Evolutionary conservation across 2,329 filamentous ascomycete species (phyloP).

Genomic region (Penicillium corylophilum): DNA sequence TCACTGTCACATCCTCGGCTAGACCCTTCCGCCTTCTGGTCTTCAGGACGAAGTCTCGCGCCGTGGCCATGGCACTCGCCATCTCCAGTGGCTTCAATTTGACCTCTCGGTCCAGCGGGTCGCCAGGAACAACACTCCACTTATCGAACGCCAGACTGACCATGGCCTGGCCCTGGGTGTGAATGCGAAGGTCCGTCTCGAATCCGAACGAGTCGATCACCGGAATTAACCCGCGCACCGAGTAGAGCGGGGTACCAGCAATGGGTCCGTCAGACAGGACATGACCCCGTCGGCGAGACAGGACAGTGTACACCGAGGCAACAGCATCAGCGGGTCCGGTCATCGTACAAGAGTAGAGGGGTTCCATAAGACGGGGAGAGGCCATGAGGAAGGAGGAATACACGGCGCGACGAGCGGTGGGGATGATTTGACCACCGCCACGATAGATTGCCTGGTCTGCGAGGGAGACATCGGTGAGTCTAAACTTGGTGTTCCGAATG

Average conservation of each 20-base stretch:
- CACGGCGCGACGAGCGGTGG: constrained; percentile 85
- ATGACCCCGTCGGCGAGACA: constrained; percentile 84
- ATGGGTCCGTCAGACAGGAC: constrained; percentile 93
- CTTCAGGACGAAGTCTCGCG: constrained; percentile 94
- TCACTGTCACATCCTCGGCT: constrained; percentile 91
- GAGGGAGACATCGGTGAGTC: constrained; percentile 84
- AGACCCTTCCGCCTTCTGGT: constrained; percentile 89
- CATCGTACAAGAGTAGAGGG: constrained; percentile 88
- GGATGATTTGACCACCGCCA: constrained; percentile 95
- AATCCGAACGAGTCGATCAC: constrained; percentile 98
- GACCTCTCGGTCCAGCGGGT: constrained; percentile 86
- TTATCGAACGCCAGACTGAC: constrained; percentile 91
- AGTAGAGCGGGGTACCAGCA: constrained; percentile 89
- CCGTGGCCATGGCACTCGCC: constrained; percentile 82
- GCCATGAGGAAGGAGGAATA: constrained; percentile 98
- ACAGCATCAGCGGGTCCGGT: constrained; percentile 88
- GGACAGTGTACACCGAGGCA: constrained; percentile 84
- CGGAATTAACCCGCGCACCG: constrained; percentile 84
- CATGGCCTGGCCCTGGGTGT: constrained; percentile 89
- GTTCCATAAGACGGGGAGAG: constrained; percentile 93
- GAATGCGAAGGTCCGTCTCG: constrained; percentile 93
- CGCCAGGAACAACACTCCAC: constrained; percentile 93
- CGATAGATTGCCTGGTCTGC: constrained; percentile 90
- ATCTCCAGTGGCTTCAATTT: constrained; percentile 81
- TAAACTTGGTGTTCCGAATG: constrained; percentile 97